Evolutionary conservation across 345 rosid species (phyloP).

Genomic region (Melaleuca quinquenervia): DNA sequence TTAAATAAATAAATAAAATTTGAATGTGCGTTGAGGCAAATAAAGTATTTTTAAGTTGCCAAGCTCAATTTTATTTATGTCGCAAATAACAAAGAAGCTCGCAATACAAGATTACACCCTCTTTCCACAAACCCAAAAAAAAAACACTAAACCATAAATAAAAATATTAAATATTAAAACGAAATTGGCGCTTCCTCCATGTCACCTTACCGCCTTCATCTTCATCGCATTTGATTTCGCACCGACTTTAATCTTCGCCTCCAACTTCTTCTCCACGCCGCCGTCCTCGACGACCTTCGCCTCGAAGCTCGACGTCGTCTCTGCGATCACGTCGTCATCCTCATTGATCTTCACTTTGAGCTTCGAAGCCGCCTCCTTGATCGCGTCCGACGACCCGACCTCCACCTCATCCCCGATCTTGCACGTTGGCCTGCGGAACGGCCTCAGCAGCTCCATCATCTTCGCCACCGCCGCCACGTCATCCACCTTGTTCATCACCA

Average conservation of each 20-base stretch:
- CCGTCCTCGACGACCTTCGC: not conserved
- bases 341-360: not conserved
- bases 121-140: too few species aligned
- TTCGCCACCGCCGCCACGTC: conserved; percentile 3
- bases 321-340: not conserved
- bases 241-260: not conserved
- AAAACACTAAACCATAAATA: not conserved
- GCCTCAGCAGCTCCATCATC: not conserved
- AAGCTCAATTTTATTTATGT: not conserved
- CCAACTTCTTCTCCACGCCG: not conserved
- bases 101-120: not conserved
- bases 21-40: too few species aligned
- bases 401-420: not conserved
- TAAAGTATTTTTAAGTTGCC: too few species aligned
- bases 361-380: not conserved
- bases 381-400: not conserved
- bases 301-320: not conserved
- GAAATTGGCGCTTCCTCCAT: too few species aligned
- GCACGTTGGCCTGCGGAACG: not conserved
- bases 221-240: not conserved
- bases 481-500: not conserved
- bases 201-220: not conserved
- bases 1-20: too few species aligned
- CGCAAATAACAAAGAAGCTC: not conserved
- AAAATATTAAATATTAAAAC: too few species aligned